Percentiles rank a stretch among this genome's conserved stretches.
These are phyloP conservation scores for Ophiosphaerella narmari DNA, from an alignment of 2,329 filamentous ascomycete genomes.

Conservation along the genomic window DNA sequence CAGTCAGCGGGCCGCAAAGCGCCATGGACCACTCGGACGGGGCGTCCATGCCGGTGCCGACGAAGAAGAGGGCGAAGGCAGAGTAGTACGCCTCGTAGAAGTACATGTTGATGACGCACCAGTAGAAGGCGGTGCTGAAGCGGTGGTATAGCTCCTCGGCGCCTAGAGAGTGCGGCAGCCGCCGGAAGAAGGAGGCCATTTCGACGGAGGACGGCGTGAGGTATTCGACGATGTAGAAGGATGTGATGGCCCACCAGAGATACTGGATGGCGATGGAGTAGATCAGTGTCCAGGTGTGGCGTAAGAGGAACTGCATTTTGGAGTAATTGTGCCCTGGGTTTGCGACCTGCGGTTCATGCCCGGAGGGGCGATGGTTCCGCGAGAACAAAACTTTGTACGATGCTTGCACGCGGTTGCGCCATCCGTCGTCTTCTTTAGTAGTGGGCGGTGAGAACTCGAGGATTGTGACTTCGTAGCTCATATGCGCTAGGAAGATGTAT, in stretches of 20 bases:
- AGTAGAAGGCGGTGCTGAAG: constrained; percentile 7
- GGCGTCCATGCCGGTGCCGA: constrained; percentile 11
- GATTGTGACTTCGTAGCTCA: constrained; percentile 18
- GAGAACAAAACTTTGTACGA: constrained; percentile 18
- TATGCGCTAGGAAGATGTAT: constrained; percentile 25
- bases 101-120: constrained; percentile 16
- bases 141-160: constrained; percentile 4
- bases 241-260: background rate
- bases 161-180: constrained; percentile 6
- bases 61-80: constrained; percentile 12
- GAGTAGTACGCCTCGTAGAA: constrained; percentile 19
- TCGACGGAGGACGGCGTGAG: background rate
- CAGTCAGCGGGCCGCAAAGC: constrained; percentile 12
- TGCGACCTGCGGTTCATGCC: background rate
- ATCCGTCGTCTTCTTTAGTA: constrained; percentile 2
- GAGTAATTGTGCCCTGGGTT: constrained; percentile 3
- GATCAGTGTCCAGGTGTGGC: background rate
- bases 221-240: background rate
- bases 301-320: background rate
- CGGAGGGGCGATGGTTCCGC: constrained; percentile 1
- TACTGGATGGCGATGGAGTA: background rate
- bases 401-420: constrained; percentile 1
- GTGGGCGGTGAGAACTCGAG: constrained; percentile 7
- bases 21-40: constrained; percentile 11
- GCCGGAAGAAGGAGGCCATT: constrained; percentile 5